phyloP scores from a whole-genome alignment of 2,329 filamentous ascomycete genomes.

The Arthrobotrys pseudoclavata region DNA sequence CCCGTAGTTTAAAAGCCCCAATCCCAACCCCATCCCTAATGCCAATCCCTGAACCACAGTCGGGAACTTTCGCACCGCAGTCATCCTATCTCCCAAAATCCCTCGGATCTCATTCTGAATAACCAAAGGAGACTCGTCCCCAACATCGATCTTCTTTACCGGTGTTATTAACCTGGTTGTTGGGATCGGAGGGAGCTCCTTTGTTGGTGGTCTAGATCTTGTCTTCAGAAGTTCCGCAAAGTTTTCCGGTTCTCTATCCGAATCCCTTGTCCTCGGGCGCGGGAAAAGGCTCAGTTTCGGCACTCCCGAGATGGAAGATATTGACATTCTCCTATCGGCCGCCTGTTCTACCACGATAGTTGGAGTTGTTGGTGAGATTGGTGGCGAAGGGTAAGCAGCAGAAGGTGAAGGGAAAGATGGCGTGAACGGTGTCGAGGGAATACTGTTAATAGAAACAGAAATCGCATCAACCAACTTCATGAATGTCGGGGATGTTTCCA shows the following conservation, averaged over 20 bases:
- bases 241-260: constrained; percentile 46
- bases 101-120: constrained; percentile 59
- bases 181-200: constrained; percentile 51
- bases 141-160: constrained; percentile 58
- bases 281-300: constrained; percentile 57
- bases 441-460: constrained; percentile 49
- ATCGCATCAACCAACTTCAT: constrained; percentile 57
- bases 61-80: constrained; percentile 55
- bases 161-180: constrained; percentile 49
- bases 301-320: constrained; percentile 35
- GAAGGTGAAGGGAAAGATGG: constrained; percentile 53
- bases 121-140: constrained; percentile 41
- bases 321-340: constrained; percentile 38
- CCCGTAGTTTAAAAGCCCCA: constrained; percentile 55
- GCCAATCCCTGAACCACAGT: constrained; percentile 57
- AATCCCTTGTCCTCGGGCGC: constrained; percentile 50
- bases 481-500: constrained; percentile 51
- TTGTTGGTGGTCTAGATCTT: constrained; percentile 42
- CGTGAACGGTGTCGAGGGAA: constrained; percentile 53
- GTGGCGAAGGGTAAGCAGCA: constrained; percentile 54
- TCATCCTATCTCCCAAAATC: constrained; percentile 57
- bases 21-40: constrained; percentile 51
- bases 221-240: constrained; percentile 49
- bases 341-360: constrained; percentile 57
- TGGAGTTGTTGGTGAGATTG: constrained; percentile 59